Base-by-base conservation (phyloP, 2,329 filamentous ascomycete species). In the Penicillium sp. region DNA sequence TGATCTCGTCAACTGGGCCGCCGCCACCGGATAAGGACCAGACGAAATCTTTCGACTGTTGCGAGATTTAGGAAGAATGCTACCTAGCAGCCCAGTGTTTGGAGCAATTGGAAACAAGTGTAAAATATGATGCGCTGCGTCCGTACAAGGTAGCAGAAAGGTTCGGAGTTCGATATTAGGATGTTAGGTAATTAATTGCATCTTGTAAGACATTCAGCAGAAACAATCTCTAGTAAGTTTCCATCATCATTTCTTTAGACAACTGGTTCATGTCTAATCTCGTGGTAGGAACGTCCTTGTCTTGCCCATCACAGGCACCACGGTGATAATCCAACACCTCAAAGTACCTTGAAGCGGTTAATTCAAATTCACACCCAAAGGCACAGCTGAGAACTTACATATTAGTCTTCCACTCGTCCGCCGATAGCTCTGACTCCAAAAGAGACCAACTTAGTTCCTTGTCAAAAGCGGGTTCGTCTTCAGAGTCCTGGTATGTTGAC, bases 371-470 rank as follows among this genome's bases (percentile, higher is more conserved):
- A 22, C 10, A 41, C 6, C 10, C 19, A 22, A 21, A 10, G 5
- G 9, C 5, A 22, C 19, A 5, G 4, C 19, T 3, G 10, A 6
- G 14, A 3, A 41, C 39, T 21, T 41, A 41, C 39, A 41, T 41
- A 14, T 41, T 41, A 11, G 39, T 41, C 19, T 41, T 41, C 39
- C 39, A 41, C 39, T 41, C 39, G 4, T 41, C 39, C 11, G 39
- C 39, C 10, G 39, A 13, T n/a, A 41, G 39, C 72, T 98, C 93
- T 43, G 93, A 95, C 68, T 98, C 95, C 74, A 97, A 97, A 79
- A 98, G 98, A 51, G 93, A 96, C 93, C 95, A 99, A 74, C 99
- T 95, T 69, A 99, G 98, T 78, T 96, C 96, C 81, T 97, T 92
- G 57, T 96, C 90, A 19, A 95, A 91, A 11, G 91, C 87, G 0